A percentile compares a stretch with the other conserved stretches of the same genome.
Conservation (phyloP, 169 alveolate species). For the Plasmodium ovale region DNA sequence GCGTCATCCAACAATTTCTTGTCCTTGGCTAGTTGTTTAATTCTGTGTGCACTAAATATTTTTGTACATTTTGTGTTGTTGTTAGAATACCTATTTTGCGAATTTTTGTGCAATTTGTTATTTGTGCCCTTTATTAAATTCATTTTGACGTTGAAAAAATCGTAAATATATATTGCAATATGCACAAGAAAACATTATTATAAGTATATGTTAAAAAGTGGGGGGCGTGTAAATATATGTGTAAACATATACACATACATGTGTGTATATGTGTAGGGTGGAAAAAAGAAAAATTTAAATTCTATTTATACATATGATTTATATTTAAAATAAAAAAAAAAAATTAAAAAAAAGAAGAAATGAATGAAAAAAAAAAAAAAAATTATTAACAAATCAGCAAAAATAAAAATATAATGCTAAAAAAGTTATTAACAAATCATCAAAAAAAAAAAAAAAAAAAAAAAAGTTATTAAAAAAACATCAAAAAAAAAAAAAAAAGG, state of each 20-base stretch:
- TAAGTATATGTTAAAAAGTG: conserved; percentile 20
- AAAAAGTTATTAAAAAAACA: neutral
- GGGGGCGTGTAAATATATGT: conserved; percentile 9
- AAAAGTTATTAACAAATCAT: conserved; percentile 45
- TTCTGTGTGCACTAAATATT: conserved; percentile 61
- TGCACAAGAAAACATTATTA: conserved; percentile 47
- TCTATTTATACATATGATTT: neutral
- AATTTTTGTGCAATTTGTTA: conserved; percentile 23
- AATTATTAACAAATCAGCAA: conserved; percentile 34
- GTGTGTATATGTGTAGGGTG: neutral
- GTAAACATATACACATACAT: conserved; percentile 7
- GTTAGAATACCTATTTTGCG: conserved; percentile 14
- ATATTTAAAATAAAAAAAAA: neutral
- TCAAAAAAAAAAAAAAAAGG: neutral
- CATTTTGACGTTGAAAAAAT: conserved; percentile 27
- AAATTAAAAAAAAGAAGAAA: conserved; percentile 1
- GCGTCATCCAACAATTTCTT: conserved; percentile 84
- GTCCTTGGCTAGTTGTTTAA: conserved; percentile 75
- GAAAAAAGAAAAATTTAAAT: conserved; percentile 1
- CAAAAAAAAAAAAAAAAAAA: conserved; percentile 30
- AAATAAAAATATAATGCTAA: conserved; percentile 10
- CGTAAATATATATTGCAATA: conserved; percentile 14
- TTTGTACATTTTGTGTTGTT: conserved; percentile 18
- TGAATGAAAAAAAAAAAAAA: conserved; percentile 5
- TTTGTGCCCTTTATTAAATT: conserved; percentile 24